Evolutionary conservation across 441 rosid species (phyloP), one percentile per base, ranked within the genome.

Genomic region (Arabidopsis hybrid): DNA sequence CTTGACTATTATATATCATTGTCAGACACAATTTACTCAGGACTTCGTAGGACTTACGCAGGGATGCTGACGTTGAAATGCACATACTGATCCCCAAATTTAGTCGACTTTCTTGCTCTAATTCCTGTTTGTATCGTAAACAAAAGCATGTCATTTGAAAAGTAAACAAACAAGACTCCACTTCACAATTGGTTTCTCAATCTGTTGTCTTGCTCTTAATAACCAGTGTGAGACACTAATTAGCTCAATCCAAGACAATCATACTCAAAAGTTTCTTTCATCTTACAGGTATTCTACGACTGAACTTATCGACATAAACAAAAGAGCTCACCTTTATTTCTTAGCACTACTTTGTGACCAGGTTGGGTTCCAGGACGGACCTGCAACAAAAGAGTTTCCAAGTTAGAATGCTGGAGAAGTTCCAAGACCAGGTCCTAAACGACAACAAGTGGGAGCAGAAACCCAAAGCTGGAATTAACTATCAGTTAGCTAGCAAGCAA

Each of bases 351-450:
- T 83, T 96, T 96, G 80, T 96, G 99, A 72, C 98, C 96, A 59
- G 99, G 97, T 79, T 96, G 99, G 64, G 96, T 89, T 65, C 99
- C 99, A 62, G 99, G 83, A 14, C 97, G 95, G 66, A 96, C 93
- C 99, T 95, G 85, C 68, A 80, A 74, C 64, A 13, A 62, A 55
- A 70, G 51, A 61, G 53, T 32, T 57, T 45, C 56, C 29, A 40
- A 69, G 40, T 77, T 58, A 70, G 57, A 36, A 13, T 31, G 45
- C 60, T n/a, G 36, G 65, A 58, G 31, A 31, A 62, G 43, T 34
- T 60, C 6, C 8, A 18, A 67, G 39, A 13, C 7, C n/a, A 60
- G 62, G 26, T 9, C 53, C 4, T 47, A 63, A 21, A 40, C 61
- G 42, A 40, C 52, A 43, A 21, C 32, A 6, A 52, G 35, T 16